Percentiles rank a stretch among this genome's conserved stretches.
Conservation (phyloP, 306 rosid genomes). For the Myrica gale region DNA sequence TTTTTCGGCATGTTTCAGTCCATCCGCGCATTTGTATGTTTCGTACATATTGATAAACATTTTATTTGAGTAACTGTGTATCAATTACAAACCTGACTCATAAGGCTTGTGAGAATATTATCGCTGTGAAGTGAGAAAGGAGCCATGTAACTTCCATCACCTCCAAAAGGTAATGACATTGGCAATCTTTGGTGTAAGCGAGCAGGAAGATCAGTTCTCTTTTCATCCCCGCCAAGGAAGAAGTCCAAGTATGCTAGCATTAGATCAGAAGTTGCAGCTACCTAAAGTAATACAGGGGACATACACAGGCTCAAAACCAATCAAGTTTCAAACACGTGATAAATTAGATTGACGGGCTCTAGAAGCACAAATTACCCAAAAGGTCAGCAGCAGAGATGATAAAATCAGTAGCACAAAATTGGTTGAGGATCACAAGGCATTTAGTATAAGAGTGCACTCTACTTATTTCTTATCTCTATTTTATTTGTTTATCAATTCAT, state of each 20-base stretch:
- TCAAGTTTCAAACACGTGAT: no score
- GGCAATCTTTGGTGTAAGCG: constrained; percentile 79
- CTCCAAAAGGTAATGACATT: constrained; percentile 81
- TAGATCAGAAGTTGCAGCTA: constrained; percentile 91
- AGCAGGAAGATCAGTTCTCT: constrained; percentile 93
- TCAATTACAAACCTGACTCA: constrained; percentile 84
- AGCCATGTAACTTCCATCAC: constrained; percentile 98
- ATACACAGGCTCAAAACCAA: constrained; percentile 10
- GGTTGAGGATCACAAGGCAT: no score
- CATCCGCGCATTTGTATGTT: not conserved
- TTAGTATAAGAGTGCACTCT: no score
- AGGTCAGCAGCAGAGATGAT: no score
- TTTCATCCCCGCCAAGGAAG: constrained; percentile 98
- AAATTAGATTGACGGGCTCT: no score
- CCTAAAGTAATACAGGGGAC: constrained; percentile 45
- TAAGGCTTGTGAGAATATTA: constrained; percentile 90
- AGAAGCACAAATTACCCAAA: no score
- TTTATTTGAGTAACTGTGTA: constrained; percentile 20
- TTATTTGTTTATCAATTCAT: no score
- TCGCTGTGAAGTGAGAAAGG: constrained; percentile 86
- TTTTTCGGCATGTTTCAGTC: not conserved
- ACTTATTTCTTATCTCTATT: no score
- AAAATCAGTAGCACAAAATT: no score
- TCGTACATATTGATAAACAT: constrained; percentile 6
- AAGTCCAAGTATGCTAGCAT: constrained; percentile 94